Conservation (phyloP, 179 eudicot species). For the Beta macrorhiza region DNA sequence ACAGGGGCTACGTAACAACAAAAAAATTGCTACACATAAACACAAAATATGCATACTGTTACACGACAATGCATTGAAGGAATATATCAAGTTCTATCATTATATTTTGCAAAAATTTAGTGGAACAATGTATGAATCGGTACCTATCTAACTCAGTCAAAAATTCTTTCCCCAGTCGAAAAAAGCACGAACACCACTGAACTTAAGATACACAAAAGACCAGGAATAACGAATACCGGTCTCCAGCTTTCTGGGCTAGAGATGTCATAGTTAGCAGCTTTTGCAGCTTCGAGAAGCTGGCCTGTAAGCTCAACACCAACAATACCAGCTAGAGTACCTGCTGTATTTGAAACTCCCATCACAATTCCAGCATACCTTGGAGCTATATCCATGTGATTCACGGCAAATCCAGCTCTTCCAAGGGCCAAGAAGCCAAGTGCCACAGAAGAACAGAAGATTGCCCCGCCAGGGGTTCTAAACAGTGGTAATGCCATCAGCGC, state of each 20-base stretch:
- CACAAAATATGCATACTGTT: constrained; percentile 1
- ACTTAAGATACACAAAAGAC: constrained; percentile 75
- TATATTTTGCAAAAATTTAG: constrained; percentile 7
- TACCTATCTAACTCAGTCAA: constrained; percentile 52
- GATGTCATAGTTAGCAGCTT: constrained; percentile 62
- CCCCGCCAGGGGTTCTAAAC: constrained; percentile 75
- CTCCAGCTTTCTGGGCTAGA: constrained; percentile 86
- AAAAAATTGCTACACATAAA: neutral
- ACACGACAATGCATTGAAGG: neutral
- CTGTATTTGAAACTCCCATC: constrained; percentile 96
- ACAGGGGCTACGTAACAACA: no score
- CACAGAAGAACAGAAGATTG: constrained; percentile 78
- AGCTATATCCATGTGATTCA: constrained; percentile 97
- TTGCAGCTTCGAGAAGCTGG: constrained; percentile 88
- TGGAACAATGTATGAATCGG: constrained; percentile 12
- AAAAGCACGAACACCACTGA: constrained; percentile 67
- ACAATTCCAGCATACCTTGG: constrained; percentile 95
- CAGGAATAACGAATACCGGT: constrained; percentile 74
- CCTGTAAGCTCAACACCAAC: constrained; percentile 21
- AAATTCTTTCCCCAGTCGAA: constrained; percentile 86
- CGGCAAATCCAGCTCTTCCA: constrained; percentile 97
- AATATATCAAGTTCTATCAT: constrained; percentile 4
- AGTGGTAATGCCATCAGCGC: constrained; percentile 66
- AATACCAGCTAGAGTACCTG: constrained; percentile 92
- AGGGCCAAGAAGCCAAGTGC: constrained; percentile 93